phyloP scores from a whole-genome alignment of 2,329 filamentous ascomycete species.

The Acrocalymma vagum region DNA sequence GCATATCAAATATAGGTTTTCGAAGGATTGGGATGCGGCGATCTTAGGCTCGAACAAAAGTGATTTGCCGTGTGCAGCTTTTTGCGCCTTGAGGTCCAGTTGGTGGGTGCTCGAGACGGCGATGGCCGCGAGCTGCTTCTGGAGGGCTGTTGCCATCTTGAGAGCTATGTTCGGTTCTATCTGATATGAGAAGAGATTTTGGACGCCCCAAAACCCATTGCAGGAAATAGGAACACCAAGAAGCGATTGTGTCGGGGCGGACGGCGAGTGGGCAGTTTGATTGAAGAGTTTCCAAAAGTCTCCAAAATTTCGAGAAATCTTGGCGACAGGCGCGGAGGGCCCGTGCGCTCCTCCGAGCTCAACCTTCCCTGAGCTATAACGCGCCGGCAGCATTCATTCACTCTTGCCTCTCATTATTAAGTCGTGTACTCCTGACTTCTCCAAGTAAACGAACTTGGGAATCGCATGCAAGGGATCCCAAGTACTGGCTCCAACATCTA shows the following conservation, averaged over 20 bases:
- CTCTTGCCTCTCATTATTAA: too few species aligned
- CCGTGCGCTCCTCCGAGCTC: slow-evolving; percentile 19
- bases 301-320: slow-evolving; percentile 22
- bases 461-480: too few species aligned
- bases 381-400: too few species aligned
- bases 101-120: slow-evolving; percentile 89
- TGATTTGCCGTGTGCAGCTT: slow-evolving; percentile 90
- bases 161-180: slow-evolving; percentile 1
- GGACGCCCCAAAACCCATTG: slow-evolving; percentile 30
- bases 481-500: too few species aligned
- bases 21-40: slow-evolving; percentile 88
- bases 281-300: slow-evolving; percentile 6
- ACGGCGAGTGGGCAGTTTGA: background rate
- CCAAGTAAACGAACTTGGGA: too few species aligned
- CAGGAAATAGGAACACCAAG: slow-evolving; percentile 24
- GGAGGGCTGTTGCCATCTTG: slow-evolving; percentile 80
- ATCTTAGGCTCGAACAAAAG: slow-evolving; percentile 89
- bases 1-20: slow-evolving; percentile 87
- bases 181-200: background rate
- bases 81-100: slow-evolving; percentile 92
- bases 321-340: slow-evolving; percentile 5
- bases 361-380: too few species aligned
- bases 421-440: too few species aligned
- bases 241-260: slow-evolving; percentile 25
- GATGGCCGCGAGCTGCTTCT: slow-evolving; percentile 92